Conservation (phyloP, 768 basidiomycete genomes). For the Pilatotrama ljubarskyi region DNA sequence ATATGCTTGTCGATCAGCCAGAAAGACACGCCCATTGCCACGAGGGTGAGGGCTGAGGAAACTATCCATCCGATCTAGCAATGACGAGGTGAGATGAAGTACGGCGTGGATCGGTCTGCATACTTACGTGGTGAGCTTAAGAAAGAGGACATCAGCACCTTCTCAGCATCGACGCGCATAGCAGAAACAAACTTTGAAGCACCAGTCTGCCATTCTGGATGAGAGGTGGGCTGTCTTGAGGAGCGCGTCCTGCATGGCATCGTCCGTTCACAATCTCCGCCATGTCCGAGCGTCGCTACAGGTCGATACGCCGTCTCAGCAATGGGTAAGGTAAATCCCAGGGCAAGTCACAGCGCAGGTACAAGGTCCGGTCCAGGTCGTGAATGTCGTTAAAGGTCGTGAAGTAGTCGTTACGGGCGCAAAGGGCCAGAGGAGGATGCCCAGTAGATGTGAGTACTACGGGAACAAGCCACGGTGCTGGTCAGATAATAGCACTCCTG, state of each 20-base stretch:
- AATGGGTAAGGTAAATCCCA: too few species aligned
- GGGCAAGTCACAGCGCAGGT: too few species aligned
- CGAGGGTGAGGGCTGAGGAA: conserved; percentile 55
- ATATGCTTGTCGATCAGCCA: conserved; percentile 80
- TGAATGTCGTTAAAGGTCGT: neutral
- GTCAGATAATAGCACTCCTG: neutral
- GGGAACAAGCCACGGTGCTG: too few species aligned
- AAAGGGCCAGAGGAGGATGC: too few species aligned
- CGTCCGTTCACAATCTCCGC: conserved; percentile 30
- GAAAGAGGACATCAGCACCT: neutral
- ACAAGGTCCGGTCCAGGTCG: neutral
- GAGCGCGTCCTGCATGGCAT: conserved; percentile 43
- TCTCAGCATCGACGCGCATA: neutral
- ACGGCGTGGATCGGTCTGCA: neutral
- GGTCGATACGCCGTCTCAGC: too few species aligned
- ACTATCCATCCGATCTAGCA: conserved; percentile 69
- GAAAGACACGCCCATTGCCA: conserved; percentile 57
- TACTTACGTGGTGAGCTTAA: conserved; percentile 57
- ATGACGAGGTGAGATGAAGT: neutral
- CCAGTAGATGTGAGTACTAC: too few species aligned
- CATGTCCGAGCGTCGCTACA: conserved; percentile 10
- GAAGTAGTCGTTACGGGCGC: neutral
- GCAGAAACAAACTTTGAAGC: conserved; percentile 52
- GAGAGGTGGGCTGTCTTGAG: conserved; percentile 52
- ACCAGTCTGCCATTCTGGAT: conserved; percentile 61